phyloP scores from a whole-genome alignment of 2,329 filamentous ascomycete genomes.

The Thielaviopsis musarum region DNA sequence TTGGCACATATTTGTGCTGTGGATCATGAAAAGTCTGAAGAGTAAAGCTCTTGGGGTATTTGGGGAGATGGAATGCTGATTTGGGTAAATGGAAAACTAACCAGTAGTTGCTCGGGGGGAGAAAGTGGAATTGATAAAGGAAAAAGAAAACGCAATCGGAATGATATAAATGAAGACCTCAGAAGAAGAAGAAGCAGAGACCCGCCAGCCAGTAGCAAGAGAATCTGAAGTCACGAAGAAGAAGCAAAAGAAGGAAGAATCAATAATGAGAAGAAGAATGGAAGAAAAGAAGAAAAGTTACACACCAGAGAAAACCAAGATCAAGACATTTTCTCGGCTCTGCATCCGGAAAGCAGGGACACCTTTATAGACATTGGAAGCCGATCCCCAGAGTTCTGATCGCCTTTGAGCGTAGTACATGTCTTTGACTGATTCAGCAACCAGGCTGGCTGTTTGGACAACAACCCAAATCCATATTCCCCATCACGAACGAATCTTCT shows the following conservation, averaged over 20 bases:
- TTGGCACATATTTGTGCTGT: background rate
- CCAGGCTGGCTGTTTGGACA: background rate
- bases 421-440: background rate
- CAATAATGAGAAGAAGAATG: too few species aligned
- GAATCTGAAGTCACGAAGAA: background rate
- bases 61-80: background rate
- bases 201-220: background rate
- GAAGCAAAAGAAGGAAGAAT: background rate
- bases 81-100: background rate
- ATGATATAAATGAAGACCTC: too few species aligned
- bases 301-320: background rate
- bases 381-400: background rate
- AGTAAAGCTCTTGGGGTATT: background rate
- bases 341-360: background rate
- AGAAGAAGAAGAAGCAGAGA: background rate
- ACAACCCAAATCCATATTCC: background rate
- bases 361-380: background rate
- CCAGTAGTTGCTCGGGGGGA: background rate
- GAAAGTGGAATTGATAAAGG: background rate
- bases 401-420: background rate
- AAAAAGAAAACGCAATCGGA: background rate
- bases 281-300: background rate
- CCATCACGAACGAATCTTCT: background rate
- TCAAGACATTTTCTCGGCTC: background rate
- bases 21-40: background rate